Percentiles rank a stretch among this genome's conserved stretches.
Evolutionary conservation across 179 eudicot species (phyloP).

Genomic region (Silene noctiflora): DNA sequence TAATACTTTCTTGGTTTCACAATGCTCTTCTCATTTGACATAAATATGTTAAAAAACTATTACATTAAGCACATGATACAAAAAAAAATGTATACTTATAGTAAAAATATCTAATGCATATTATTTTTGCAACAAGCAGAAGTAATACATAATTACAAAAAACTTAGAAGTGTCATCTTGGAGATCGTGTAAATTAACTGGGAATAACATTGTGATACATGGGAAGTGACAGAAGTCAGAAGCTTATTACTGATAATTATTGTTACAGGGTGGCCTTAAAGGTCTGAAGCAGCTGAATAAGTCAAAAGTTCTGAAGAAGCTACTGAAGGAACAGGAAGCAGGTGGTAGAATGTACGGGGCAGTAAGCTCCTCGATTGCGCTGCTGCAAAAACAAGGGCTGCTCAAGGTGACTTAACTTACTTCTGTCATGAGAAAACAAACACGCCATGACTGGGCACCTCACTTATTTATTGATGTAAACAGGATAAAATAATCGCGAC

Average conservation of each 20-base stretch:
- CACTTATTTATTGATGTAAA: conserved; percentile 14
- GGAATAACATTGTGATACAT: background rate
- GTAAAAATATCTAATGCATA: no score
- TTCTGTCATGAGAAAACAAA: background rate
- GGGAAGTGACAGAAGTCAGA: background rate
- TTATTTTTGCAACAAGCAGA: background rate
- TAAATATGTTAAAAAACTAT: no score
- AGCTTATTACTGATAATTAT: conserved; percentile 1
- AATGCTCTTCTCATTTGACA: no score
- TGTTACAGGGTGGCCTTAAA: conserved; percentile 55
- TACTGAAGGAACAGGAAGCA: conserved; percentile 77
- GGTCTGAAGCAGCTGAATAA: conserved; percentile 60
- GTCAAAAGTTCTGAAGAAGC: conserved; percentile 71
- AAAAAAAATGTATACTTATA: no score
- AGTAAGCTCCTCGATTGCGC: conserved; percentile 49
- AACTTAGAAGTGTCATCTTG: background rate
- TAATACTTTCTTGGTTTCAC: no score
- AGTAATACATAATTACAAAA: background rate
- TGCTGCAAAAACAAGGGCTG: conserved; percentile 67
- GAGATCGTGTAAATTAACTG: background rate
- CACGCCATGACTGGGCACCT: background rate
- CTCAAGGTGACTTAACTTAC: conserved; percentile 51
- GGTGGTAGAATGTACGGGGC: conserved; percentile 71
- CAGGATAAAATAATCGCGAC: conserved; percentile 67
- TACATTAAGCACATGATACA: no score